Conservation (phyloP, 192 early-diverging fungal genomes). For the Backusella liffmaniae region DNA sequence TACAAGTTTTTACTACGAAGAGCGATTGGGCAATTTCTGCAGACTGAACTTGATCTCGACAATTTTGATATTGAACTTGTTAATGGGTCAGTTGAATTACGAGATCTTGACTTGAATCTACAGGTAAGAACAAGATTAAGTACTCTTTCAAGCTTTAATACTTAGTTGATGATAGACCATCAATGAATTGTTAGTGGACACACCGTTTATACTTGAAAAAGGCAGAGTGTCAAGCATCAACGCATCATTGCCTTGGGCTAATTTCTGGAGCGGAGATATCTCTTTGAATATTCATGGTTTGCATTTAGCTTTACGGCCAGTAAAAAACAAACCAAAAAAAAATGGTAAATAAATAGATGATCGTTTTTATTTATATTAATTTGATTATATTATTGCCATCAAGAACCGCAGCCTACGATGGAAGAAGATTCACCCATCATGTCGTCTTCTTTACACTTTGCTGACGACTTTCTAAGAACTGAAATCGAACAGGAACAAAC, state of each 20-base stretch:
- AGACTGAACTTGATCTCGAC: constrained; percentile 70
- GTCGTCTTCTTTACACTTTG: constrained; percentile 83
- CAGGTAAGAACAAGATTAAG: constrained; percentile 49
- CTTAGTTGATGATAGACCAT: constrained; percentile 54
- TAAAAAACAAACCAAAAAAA: constrained; percentile 27
- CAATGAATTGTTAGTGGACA: constrained; percentile 64
- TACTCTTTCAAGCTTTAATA: not conserved
- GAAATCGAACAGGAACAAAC: constrained; percentile 63
- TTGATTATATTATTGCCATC: not conserved
- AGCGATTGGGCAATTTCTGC: constrained; percentile 84
- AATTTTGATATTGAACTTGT: constrained; percentile 85
- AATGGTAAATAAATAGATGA: constrained; percentile 4
- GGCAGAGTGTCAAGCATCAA: constrained; percentile 70
- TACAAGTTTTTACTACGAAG: constrained; percentile 78
- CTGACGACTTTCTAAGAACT: constrained; percentile 81
- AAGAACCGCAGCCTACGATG: not conserved
- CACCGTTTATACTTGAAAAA: constrained; percentile 68
- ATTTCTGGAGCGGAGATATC: constrained; percentile 80
- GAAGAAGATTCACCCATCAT: constrained; percentile 58
- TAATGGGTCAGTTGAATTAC: constrained; percentile 72
- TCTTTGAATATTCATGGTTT: constrained; percentile 71
- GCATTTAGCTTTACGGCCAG: constrained; percentile 50
- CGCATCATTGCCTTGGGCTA: constrained; percentile 78
- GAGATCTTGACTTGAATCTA: constrained; percentile 77
- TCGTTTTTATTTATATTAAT: not conserved